phyloP scores from a whole-genome alignment of 306 rosid genomes.

The Dryas alaskensis region DNA sequence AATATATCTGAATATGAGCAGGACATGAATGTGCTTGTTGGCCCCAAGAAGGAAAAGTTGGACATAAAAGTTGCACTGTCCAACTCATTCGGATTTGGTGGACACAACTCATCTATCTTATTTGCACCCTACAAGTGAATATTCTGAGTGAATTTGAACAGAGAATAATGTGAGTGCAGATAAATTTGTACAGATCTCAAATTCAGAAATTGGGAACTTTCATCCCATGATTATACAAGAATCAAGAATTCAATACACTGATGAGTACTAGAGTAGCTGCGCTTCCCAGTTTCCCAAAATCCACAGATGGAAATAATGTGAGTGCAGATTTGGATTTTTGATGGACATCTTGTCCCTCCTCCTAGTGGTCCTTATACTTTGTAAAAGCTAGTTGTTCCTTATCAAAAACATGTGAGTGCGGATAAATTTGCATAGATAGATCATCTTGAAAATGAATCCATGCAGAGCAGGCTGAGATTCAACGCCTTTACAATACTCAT shows the following conservation, averaged over 20 bases:
- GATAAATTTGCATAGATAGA: background rate
- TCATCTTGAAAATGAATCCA: background rate
- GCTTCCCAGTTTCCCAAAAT: background rate
- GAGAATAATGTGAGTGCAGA: background rate
- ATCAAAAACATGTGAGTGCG: background rate
- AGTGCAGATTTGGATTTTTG: too few relatives aligned
- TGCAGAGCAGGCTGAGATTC: background rate
- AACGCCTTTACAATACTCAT: background rate
- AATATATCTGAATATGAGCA: constrained; percentile 21
- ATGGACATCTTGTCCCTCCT: too few relatives aligned
- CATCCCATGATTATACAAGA: background rate
- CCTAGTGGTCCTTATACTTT: background rate
- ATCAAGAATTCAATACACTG: background rate
- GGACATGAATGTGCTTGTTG: constrained; percentile 57
- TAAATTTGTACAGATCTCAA: background rate
- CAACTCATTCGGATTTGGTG: constrained; percentile 70
- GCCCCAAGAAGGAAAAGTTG: constrained; percentile 67
- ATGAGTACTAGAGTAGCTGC: background rate
- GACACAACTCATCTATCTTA: constrained; percentile 72
- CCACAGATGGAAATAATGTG: background rate
- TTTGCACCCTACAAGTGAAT: constrained; percentile 63
- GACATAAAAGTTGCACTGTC: constrained; percentile 66
- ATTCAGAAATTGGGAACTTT: background rate
- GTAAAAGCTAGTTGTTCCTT: background rate
- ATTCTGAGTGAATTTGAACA: background rate